Conservation (phyloP, 495 filamentous ascomycete species). For the Extremus antarcticus region DNA sequence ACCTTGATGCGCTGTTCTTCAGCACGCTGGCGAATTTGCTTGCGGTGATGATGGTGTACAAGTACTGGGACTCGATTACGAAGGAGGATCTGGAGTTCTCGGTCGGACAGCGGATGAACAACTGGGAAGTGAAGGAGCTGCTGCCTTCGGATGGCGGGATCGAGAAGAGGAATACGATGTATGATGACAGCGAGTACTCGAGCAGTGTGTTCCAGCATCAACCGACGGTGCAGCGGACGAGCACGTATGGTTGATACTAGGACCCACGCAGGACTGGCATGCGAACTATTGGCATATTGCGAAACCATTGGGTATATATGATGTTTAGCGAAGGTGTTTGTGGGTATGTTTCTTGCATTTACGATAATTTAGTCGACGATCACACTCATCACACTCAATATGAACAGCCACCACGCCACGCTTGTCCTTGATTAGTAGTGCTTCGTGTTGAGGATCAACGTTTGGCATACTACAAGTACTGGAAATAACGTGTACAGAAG, state of each 20-base stretch:
- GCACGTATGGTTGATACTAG: background rate
- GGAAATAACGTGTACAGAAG: too few relatives aligned
- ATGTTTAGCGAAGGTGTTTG: background rate
- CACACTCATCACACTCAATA: too few relatives aligned
- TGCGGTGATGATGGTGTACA: constrained; percentile 99
- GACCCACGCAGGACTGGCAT: too few relatives aligned
- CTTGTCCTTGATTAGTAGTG: too few relatives aligned
- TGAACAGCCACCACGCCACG: too few relatives aligned
- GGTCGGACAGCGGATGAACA: constrained; percentile 86
- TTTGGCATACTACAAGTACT: too few relatives aligned
- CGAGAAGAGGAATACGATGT: constrained; percentile 26
- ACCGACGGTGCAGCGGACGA: background rate
- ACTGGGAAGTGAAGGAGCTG: constrained; percentile 93
- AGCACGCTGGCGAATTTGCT: constrained; percentile 87
- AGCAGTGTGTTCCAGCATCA: constrained; percentile 48
- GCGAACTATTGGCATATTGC: background rate
- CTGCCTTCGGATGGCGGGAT: background rate
- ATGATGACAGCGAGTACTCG: constrained; percentile 59
- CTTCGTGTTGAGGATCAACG: too few relatives aligned
- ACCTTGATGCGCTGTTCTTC: constrained; percentile 91
- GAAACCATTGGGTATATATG: background rate
- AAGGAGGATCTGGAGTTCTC: constrained; percentile 97
- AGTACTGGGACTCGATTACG: constrained; percentile 99
- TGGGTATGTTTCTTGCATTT: background rate
- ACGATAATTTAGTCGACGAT: background rate